Evolutionary conservation across 805 yeast genomes (phyloP).

Genomic region (Clavispora santaluciae): DNA sequence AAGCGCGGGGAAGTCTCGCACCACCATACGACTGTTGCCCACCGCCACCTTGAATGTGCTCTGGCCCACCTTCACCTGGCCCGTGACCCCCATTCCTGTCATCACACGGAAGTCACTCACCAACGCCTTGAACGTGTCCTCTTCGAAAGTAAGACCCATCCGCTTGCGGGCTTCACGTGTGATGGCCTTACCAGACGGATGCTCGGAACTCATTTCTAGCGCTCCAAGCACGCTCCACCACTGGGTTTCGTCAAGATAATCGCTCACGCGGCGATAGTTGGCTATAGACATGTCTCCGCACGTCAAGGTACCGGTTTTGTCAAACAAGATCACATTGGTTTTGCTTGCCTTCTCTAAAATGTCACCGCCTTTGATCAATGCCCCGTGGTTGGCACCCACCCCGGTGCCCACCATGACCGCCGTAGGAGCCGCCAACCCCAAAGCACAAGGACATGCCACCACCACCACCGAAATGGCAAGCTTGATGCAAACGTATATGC

Average conservation of each 20-base stretch:
- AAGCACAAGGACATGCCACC: conserved; percentile 98
- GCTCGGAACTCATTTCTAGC: conserved; percentile 72
- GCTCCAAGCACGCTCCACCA: conserved; percentile 55
- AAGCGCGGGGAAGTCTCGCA: conserved; percentile 14
- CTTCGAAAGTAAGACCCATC: conserved; percentile 28
- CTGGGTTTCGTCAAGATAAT: conserved; percentile 12
- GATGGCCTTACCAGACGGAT: conserved; percentile 81
- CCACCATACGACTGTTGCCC: conserved; percentile 50
- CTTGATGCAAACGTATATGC: conserved; percentile 63
- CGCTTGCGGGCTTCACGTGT: conserved; percentile 28
- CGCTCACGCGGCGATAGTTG: neutral
- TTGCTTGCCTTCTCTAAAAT: conserved; percentile 69
- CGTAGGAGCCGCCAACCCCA: conserved; percentile 97
- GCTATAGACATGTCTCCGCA: conserved; percentile 64
- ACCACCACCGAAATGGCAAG: conserved; percentile 89
- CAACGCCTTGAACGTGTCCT: conserved; percentile 22
- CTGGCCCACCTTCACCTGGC: conserved; percentile 20
- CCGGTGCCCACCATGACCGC: conserved; percentile 99
- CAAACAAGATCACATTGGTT: conserved; percentile 70
- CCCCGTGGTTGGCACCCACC: conserved; percentile 85
- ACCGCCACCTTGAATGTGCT: conserved; percentile 19
- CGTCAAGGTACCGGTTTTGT: conserved; percentile 95
- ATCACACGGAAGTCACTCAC: conserved; percentile 32
- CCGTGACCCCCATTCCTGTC: conserved; percentile 45
- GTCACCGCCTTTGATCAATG: conserved; percentile 90